phyloP scores from a whole-genome alignment of 2,329 filamentous ascomycete species.

The Fusarium pseudoanthophilum region DNA sequence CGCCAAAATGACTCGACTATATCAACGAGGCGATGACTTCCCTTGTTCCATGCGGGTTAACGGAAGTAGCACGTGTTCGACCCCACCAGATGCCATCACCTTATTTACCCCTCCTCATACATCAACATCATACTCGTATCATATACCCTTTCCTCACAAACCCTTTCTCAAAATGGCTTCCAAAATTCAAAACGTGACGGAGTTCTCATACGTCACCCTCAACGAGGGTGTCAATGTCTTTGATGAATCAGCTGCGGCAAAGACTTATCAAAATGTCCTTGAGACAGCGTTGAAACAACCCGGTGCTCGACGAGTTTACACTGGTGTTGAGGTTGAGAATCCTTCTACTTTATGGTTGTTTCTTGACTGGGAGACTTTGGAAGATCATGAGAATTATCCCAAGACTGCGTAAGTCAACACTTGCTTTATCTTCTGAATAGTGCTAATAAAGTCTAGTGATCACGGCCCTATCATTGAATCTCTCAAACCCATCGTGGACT shows the following conservation, averaged over 20 bases:
- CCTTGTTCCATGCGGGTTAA: constrained; percentile 36
- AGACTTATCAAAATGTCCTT: constrained; percentile 24
- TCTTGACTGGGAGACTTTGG: constrained; percentile 41
- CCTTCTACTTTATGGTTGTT: constrained; percentile 41
- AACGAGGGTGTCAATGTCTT: constrained; percentile 32
- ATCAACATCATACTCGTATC: not conserved
- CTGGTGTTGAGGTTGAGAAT: constrained; percentile 41
- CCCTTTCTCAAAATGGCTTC: constrained; percentile 18
- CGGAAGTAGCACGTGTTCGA: constrained; percentile 27
- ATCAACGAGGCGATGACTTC: not conserved
- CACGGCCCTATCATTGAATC: constrained; percentile 32
- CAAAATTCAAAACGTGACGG: constrained; percentile 35
- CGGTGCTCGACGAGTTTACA: constrained; percentile 38
- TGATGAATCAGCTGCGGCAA: constrained; percentile 25
- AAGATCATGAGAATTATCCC: constrained; percentile 34
- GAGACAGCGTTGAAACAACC: constrained; percentile 38
- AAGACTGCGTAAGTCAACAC: constrained; percentile 12
- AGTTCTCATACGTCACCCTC: constrained; percentile 37
- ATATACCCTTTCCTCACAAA: not conserved
- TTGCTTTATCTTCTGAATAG: not conserved
- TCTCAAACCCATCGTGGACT: constrained; percentile 27
- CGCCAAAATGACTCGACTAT: not conserved
- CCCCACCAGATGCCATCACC: constrained; percentile 13
- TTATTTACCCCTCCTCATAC: constrained; percentile 26
- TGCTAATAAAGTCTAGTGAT: not conserved